A percentile compares a stretch with the other conserved stretches of the same genome.
These are phyloP conservation scores for Linum usitatissimum DNA, from an alignment of 345 rosid species.

Conservation along the genomic window DNA sequence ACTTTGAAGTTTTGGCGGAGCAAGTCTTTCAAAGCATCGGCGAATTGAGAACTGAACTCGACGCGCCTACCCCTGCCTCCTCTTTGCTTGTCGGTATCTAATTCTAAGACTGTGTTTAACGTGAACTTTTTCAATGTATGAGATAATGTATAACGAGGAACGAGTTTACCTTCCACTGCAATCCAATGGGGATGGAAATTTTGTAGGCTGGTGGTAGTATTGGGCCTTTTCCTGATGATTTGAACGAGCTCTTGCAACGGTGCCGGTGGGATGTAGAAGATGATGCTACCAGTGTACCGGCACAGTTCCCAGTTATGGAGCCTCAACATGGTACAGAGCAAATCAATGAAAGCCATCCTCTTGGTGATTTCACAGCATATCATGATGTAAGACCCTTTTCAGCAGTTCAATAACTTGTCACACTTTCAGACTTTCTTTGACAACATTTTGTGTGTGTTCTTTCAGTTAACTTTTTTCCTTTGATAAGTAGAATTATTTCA, in stretches of 20 bases:
- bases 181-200: conserved; percentile 11
- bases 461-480: background rate
- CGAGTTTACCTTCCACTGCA: background rate
- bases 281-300: conserved; percentile 65
- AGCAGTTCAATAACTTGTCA: background rate
- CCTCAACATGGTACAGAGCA: conserved; percentile 19
- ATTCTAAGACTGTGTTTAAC: conserved; percentile 1
- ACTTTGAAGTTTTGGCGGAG: conserved; percentile 49
- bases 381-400: conserved; percentile 34
- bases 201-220: conserved; percentile 47
- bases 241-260: conserved; percentile 39
- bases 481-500: background rate
- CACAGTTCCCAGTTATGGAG: conserved; percentile 30
- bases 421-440: background rate
- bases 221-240: conserved; percentile 49
- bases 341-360: conserved; percentile 23
- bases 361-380: conserved; percentile 14
- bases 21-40: conserved; percentile 53
- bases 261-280: conserved; percentile 48
- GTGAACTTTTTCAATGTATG: background rate
- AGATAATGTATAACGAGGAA: background rate
- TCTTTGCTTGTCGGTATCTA: conserved; percentile 45
- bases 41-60: conserved; percentile 70
- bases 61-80: conserved; percentile 49
- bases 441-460: background rate